Base-by-base conservation (phyloP, 805 yeast genomes). In the Nakazawaea ernobii region DNA sequence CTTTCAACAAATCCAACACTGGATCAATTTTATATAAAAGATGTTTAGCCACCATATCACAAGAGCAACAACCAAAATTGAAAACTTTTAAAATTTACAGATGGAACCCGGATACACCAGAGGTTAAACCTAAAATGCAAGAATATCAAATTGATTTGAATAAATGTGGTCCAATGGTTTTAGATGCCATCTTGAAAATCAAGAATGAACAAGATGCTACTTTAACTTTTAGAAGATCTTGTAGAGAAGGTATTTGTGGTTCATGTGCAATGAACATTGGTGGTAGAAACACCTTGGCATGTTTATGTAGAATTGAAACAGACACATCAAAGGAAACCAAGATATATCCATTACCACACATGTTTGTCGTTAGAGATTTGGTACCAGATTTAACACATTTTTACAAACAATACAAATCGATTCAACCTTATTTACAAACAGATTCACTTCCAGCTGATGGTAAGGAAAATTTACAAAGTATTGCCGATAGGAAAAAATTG, bases 211-310 rank as follows among this genome's bases (percentile, higher is more conserved):
- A 89, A 70, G 99, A 94, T 67, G 69, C 97, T 41, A 87, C 97
- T 30, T 79, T 94, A 65, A 94, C 99, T 5, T 87, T 94, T 71
- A 84, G 99, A 75, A 84, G 99, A 71, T 90, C 97, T 39, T 94
- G 99, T 74, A 89, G 99, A 75, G 99, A 94, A 74, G 99, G 99
- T 61, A 94, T 94, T 57, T 94, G 99, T 75, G 99, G 99, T 48
- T 92, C 98, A 6, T 94, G 99, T 75, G 99, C 99, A 57, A 94
- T 94, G 99, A 94, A 94, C 77, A 94, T 94, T 68, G 96, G 95
- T 55, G 99, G 99, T 58, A 79, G 86, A 67, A 94, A 94, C 79
- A 94, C 99, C 30, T 78, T 94, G 58, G 99, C 99, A 33, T 94
- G 99, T 73, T 73, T 94, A 57, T 90, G 97, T 75, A 84, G 88